Evolutionary conservation across 2,329 filamentous ascomycete genomes (phyloP).

Genomic region (Elsinoe perseae): DNA sequence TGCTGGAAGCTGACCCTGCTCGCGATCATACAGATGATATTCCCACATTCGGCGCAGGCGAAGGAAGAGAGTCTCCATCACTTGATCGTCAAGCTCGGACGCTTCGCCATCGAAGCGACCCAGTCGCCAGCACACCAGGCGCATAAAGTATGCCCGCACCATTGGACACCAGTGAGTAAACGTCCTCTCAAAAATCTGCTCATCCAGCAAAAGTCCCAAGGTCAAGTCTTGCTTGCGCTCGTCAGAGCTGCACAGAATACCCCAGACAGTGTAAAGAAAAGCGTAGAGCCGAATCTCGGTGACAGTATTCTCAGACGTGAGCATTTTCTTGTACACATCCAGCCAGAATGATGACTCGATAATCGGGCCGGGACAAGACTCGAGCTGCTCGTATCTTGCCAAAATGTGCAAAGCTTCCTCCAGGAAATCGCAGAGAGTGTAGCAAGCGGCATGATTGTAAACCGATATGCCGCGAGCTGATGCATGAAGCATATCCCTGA

Average conservation of each 20-base stretch:
- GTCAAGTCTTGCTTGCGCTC: constrained; percentile 63
- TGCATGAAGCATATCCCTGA: constrained; percentile 64
- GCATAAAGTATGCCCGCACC: constrained; percentile 89
- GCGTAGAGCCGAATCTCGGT: constrained; percentile 79
- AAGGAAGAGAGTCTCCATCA: constrained; percentile 59
- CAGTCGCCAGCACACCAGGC: constrained; percentile 80
- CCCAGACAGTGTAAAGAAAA: constrained; percentile 75
- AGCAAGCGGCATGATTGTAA: constrained; percentile 76
- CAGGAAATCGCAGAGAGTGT: constrained; percentile 83
- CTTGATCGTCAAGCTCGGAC: constrained; percentile 42
- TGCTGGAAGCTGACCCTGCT: constrained; percentile 49
- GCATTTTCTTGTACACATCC: constrained; percentile 67
- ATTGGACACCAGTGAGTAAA: constrained; percentile 96
- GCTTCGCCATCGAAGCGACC: constrained; percentile 65
- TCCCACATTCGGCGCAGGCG: constrained; percentile 68
- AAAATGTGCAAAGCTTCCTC: constrained; percentile 70
- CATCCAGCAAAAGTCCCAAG: constrained; percentile 65
- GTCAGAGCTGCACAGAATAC: constrained; percentile 57
- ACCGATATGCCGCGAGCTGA: constrained; percentile 67
- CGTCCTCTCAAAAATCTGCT: constrained; percentile 66
- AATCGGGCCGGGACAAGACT: constrained; percentile 38
- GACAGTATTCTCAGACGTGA: constrained; percentile 78
- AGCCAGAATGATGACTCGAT: constrained; percentile 83
- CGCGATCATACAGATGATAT: constrained; percentile 68
- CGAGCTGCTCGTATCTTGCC: constrained; percentile 50